Evolutionary conservation across 2,329 filamentous ascomycete genomes (phyloP), one percentile per base, ranked within the genome.

Genomic region (Colletotrichum tropicicola): DNA sequence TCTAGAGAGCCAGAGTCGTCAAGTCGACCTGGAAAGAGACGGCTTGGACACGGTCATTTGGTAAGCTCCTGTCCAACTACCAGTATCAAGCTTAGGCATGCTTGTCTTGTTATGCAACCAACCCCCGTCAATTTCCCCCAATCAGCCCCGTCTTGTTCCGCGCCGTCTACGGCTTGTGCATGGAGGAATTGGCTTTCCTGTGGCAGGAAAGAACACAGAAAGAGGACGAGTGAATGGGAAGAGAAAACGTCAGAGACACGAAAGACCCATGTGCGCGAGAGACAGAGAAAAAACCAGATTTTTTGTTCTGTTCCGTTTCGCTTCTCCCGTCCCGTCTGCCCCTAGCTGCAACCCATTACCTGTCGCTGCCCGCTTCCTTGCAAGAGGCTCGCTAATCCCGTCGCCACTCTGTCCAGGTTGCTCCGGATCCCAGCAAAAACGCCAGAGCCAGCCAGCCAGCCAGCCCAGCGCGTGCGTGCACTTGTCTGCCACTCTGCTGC

Each of bases 391-490:
- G 58, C 62, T 61, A 61, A 65, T 52, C n/a, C 51, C 6, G 44
- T 62, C 45, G 61, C 61, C 61, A 65, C 56, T 23, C 15, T 54
- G 56, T 28, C 25, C 44, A 64, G 61, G 56, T 35, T 65, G 56
- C 43, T 60, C 32, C 61, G 35, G 35, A 60, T 37, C 60, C 55
- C 48, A 64, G 60, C 49, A 54, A 64, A n/a, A 54, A 53, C 35
- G 45, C 47, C 55, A 65, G 21, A n/a, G 17, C 30, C 49, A 47
- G 8, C 13, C 32, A 30, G 27, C 19, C 51, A n/a, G 17, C 30
- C 49, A 47, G 8, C 13, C 32, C 49, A 39, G 32, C 51, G 59
- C 32, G 55, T 60, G 48, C 48, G 32, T 47, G 48, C 57, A 37
- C 41, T 60, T 37, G 28, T 56, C 56, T 60, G 44, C 57, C 43